A percentile compares a stretch with the other conserved stretches of the same genome.
These are phyloP conservation scores for Penicillium sp. DNA, from an alignment of 2,329 filamentous ascomycete genomes.

Conservation along the genomic window DNA sequence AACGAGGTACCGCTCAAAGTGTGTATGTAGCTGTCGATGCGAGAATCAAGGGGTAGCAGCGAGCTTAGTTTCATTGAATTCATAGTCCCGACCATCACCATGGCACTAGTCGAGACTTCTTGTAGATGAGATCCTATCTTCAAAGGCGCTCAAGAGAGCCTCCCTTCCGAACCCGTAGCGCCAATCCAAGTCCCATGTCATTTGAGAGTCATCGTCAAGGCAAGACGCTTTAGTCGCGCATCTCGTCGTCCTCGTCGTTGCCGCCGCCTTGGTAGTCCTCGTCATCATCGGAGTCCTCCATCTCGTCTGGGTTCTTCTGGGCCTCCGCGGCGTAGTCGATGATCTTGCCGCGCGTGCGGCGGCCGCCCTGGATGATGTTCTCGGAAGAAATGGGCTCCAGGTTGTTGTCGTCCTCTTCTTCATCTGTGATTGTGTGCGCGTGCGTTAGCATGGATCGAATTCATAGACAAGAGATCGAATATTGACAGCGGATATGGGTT, in stretches of 20 bases:
- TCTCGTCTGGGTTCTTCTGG: conserved; percentile 72
- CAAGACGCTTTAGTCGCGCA: conserved; percentile 41
- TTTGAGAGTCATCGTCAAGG: conserved; percentile 18
- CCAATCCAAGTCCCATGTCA: conserved; percentile 23
- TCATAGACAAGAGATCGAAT: too few species aligned
- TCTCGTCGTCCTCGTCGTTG: conserved; percentile 44
- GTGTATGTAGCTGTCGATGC: not conserved
- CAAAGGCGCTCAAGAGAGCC: conserved; percentile 11
- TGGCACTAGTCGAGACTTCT: not conserved
- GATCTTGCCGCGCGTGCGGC: conserved; percentile 86
- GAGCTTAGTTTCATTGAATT: conserved; percentile 3
- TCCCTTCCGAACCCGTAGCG: conserved; percentile 20
- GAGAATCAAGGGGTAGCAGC: not conserved
- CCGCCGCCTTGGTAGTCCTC: conserved; percentile 33
- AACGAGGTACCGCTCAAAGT: not conserved
- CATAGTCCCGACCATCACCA: not conserved
- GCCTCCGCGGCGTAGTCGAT: conserved; percentile 95
- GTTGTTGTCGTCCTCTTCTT: conserved; percentile 75
- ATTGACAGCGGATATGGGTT: too few species aligned
- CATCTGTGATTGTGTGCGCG: conserved; percentile 50
- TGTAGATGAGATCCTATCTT: conserved; percentile 6
- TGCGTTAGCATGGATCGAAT: conserved; percentile 13
- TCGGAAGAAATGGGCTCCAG: conserved; percentile 88
- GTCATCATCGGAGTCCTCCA: conserved; percentile 64
- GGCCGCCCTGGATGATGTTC: conserved; percentile 80